Base-by-base conservation (phyloP, 2,329 filamentous ascomycete genomes). In the Talaromyces sp. region DNA sequence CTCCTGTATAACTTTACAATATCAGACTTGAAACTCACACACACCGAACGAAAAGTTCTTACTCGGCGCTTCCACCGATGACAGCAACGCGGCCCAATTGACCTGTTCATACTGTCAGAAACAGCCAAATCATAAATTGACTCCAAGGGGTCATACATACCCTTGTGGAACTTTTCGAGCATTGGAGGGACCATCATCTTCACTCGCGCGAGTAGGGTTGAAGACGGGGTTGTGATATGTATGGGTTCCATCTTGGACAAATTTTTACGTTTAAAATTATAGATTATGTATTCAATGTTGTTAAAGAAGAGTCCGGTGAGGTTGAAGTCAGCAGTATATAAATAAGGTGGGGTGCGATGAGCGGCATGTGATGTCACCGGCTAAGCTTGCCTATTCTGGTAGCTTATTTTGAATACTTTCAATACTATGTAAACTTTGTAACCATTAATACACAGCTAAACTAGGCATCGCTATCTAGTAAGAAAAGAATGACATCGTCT, bases 151-250 rank as follows among this genome's bases (percentile, higher is more conserved):
- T 65, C 77, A 54, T 72, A 91, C 77, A 54, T 72, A 91, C 93
- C 94, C 83, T 99, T 99, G 78, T 97, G 94, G 73, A 97, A 97
- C 71, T 85, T 90, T 72, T 94, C 90, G 58, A 97, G 84, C 91
- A 99, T 91, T 11, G 94, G 94, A 65, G 94, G 94, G 62, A 99
- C 85, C 80, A 99, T 89, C 73, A 88, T 91, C 81, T 88, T 89
- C 70, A 92, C 91, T 76, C 90, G 93, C 66, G 81, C 78, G 60
- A 99, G 80, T 57, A 96, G 80, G 67, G 89, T 86, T 75, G 86
- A 90, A 24, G 92, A 91, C 27, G 86, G 79, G 64, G 84, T 77
- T 63, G 88, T 87, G 83, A 91, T 65, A 65, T 75, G 71, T 38
- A 67, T 66, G 8, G 70, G 65, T 52, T 74, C 72, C 67, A 75